Evolutionary conservation across 2,329 filamentous ascomycete genomes (phyloP).

Genomic region (Ophiostoma piceae): DNA sequence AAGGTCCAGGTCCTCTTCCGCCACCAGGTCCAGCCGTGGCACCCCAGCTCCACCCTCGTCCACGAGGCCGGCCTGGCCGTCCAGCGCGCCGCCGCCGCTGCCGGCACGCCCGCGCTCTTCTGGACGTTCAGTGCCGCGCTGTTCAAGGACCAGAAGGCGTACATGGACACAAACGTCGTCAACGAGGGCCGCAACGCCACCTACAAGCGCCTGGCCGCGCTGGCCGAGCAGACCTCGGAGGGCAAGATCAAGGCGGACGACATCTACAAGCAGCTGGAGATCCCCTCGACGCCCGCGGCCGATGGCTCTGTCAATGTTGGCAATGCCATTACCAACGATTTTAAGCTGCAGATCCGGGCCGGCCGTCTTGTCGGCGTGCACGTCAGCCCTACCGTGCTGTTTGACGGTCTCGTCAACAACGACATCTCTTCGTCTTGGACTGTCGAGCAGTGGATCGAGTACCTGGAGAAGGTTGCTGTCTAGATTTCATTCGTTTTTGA

Average conservation of each 20-base stretch:
- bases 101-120: slow-evolving; percentile 57
- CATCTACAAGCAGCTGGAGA: slow-evolving; percentile 63
- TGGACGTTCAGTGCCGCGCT: slow-evolving; percentile 71
- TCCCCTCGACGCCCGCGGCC: slow-evolving; percentile 60
- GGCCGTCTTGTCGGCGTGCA: slow-evolving; percentile 76
- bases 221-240: slow-evolving; percentile 62
- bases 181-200: slow-evolving; percentile 80
- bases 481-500: slow-evolving; percentile 27
- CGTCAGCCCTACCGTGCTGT: slow-evolving; percentile 84
- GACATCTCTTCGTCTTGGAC: slow-evolving; percentile 76
- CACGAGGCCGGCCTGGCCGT: slow-evolving; percentile 85
- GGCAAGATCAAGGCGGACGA: slow-evolving; percentile 66
- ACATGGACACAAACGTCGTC: slow-evolving; percentile 80
- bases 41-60: slow-evolving; percentile 73
- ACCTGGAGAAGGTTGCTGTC: slow-evolving; percentile 57
- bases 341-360: slow-evolving; percentile 79
- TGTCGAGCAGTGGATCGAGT: slow-evolving; percentile 77
- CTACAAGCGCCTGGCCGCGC: slow-evolving; percentile 69
- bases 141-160: slow-evolving; percentile 62
- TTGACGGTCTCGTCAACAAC: slow-evolving; percentile 76
- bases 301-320: slow-evolving; percentile 70
- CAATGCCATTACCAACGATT: slow-evolving; percentile 75
- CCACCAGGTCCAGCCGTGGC: slow-evolving; percentile 92
- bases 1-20: slow-evolving; percentile 75
- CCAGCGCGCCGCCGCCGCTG: slow-evolving; percentile 49